Conservation (phyloP, 257 asterid species). For the Cordia subcordata region DNA sequence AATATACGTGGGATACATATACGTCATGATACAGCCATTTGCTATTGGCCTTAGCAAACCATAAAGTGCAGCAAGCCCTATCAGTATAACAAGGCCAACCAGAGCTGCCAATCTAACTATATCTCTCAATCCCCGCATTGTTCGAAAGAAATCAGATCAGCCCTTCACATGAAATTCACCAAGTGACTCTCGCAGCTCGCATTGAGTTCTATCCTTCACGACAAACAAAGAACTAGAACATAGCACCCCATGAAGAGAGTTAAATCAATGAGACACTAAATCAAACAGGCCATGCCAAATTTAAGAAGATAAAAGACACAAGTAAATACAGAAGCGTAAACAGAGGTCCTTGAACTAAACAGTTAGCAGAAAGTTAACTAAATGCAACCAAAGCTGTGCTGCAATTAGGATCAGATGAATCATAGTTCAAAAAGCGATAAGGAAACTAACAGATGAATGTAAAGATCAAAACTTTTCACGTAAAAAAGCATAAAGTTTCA, state of each 20-base stretch:
- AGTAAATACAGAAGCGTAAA: too few relatives aligned
- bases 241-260: background rate
- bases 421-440: too few relatives aligned
- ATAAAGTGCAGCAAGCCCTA: slow-evolving; percentile 56
- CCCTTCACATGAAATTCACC: slow-evolving; percentile 1
- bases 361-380: too few relatives aligned
- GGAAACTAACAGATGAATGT: too few relatives aligned
- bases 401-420: too few relatives aligned
- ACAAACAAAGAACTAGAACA: background rate
- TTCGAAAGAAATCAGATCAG: slow-evolving; percentile 6
- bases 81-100: slow-evolving; percentile 43
- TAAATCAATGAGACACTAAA: background rate
- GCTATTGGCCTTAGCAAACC: slow-evolving; percentile 62
- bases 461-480: too few relatives aligned
- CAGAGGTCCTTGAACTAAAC: too few relatives aligned
- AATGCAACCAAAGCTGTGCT: too few relatives aligned
- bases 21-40: slow-evolving; percentile 95
- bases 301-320: background rate
- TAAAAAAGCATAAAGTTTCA: too few relatives aligned
- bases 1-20: slow-evolving; percentile 94
- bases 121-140: slow-evolving; percentile 32
- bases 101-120: slow-evolving; percentile 44
- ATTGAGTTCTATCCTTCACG: slow-evolving; percentile 4
- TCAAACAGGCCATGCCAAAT: slow-evolving; percentile 8
- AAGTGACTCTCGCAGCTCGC: background rate